phyloP scores from a whole-genome alignment of 176 grass and related monocot species.

The Avena insularis region DNA sequence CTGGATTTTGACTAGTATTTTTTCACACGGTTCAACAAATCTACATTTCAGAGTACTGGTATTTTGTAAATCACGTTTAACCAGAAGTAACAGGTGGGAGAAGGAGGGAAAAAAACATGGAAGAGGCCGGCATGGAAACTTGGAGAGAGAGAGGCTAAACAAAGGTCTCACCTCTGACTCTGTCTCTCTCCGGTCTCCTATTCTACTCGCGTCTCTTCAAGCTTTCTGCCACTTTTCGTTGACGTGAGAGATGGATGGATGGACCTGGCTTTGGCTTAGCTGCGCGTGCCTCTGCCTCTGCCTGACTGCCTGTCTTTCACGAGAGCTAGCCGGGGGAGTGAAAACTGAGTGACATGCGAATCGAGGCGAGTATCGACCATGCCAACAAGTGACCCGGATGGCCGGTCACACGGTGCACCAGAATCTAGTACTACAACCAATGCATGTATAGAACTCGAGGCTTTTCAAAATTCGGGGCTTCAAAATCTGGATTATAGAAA shows the following conservation, averaged over 20 bases:
- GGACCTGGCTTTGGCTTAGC: slow-evolving; percentile 6
- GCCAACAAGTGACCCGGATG: neutral
- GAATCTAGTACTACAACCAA: neutral
- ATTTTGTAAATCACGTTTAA: neutral
- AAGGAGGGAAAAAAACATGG: too few relatives aligned
- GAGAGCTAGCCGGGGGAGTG: neutral
- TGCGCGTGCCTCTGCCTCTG: neutral
- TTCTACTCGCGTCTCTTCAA: slow-evolving; percentile 15
- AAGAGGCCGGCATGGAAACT: neutral
- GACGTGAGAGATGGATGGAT: slow-evolving; percentile 32
- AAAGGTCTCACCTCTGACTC: neutral
- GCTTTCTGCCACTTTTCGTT: neutral
- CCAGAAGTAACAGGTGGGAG: neutral
- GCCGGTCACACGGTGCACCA: neutral
- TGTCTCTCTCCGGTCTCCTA: neutral
- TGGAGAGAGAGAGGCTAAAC: neutral
- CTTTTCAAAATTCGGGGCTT: too few relatives aligned
- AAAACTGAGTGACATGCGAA: neutral
- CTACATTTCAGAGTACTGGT: too few relatives aligned
- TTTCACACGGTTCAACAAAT: too few relatives aligned
- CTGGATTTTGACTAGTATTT: too few relatives aligned
- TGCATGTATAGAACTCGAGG: too few relatives aligned
- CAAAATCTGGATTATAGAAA: too few relatives aligned
- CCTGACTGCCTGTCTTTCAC: neutral
- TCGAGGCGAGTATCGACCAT: neutral